phyloP scores from a whole-genome alignment of 169 alveolate genomes.

The Plasmodium ovale region DNA sequence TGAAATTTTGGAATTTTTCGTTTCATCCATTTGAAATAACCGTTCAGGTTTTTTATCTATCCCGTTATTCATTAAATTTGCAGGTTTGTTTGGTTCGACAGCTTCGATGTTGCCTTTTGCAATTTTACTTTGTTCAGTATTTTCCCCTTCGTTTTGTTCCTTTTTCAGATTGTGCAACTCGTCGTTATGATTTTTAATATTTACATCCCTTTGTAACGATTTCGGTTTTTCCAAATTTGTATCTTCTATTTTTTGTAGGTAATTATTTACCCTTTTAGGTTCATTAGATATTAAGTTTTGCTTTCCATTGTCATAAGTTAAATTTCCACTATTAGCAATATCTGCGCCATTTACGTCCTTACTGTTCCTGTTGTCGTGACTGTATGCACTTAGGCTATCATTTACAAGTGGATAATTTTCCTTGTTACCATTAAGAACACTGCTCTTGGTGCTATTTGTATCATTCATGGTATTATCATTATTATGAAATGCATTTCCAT shows the following conservation, averaged over 20 bases:
- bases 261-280: conserved; percentile 1
- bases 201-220: conserved; percentile 10
- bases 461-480: conserved; percentile 2
- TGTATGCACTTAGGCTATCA: background rate
- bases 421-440: background rate
- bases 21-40: conserved; percentile 13
- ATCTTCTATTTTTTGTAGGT: conserved; percentile 9
- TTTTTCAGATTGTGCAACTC: background rate
- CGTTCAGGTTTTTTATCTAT: conserved; percentile 1
- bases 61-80: conserved; percentile 1
- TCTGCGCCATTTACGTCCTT: background rate
- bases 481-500: background rate
- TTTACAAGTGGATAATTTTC: background rate
- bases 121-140: conserved; percentile 7
- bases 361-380: background rate
- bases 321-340: background rate
- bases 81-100: background rate
- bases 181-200: conserved; percentile 19
- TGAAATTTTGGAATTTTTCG: conserved; percentile 2
- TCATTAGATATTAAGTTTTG: conserved; percentile 1
- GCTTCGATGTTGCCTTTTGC: conserved; percentile 1
- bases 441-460: background rate
- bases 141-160: conserved; percentile 4
- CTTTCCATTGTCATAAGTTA: conserved; percentile 10
- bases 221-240: conserved; percentile 12